Base-by-base conservation (phyloP, 2,329 filamentous ascomycete genomes). In the Cladorrhinum sp. region DNA sequence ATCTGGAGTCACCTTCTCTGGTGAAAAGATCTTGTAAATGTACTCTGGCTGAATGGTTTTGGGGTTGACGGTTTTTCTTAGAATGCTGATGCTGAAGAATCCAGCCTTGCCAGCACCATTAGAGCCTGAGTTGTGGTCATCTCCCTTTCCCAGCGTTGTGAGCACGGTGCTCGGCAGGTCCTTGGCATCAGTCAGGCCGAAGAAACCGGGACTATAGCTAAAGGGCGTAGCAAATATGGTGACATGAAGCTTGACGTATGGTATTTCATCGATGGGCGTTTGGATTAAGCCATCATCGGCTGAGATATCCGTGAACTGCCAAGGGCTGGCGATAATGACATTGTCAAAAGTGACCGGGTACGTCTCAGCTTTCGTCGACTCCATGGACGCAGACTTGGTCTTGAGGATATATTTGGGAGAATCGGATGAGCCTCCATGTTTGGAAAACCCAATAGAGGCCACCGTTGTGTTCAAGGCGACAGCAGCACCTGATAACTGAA, bases 181-280 rank as follows among this genome's bases (percentile, higher is more conserved):
- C 27, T 78, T 75, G n/a, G 76, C 80, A 0, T 81, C 72, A 1
- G 79, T 70, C 1, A 96, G 79, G 59, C 85, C 84, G 78, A 98
- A 98, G 71, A 86, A 92, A 2, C 73, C 73, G 0, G 89, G 82
- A 20, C 84, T 87, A n/a, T 96, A 81, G n/a, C 77, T 81, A 67
- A 87, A 84, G 0, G 91, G 86, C 0, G 92, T 91, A 0, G 93
- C 81, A 69, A 99, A 93, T 0, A 98, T 84, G 0, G 93, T 98
- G 56, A 97, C 93, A 70, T 98, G 89, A 0, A 98, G 82, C 52
- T 84, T 83, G 2, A 92, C 90, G 72, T 97, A 99, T 0, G 91
- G 90, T n/a, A 97, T 87, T 50, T 83, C 74, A 65, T 95, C 89
- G 1, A 96, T 92, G 3, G 77, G 74, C 29, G 82, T 79, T 57